Evolutionary conservation across 805 yeast genomes (phyloP).

Genomic region (Suhomyces faveliae): DNA sequence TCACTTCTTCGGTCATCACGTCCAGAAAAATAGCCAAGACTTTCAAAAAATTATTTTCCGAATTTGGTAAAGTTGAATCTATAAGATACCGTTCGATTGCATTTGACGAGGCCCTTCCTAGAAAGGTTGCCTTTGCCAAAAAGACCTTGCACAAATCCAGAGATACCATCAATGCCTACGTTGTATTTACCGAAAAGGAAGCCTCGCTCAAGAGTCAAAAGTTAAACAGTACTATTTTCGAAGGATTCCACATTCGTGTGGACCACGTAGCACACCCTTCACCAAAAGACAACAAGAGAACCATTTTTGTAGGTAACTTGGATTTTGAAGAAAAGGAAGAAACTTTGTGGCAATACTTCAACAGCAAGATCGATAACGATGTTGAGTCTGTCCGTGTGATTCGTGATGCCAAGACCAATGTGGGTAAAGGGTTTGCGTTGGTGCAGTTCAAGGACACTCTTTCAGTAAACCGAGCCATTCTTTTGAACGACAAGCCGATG

Average conservation of each 20-base stretch:
- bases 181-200: slow-evolving; percentile 65
- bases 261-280: slow-evolving; percentile 94
- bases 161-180: slow-evolving; percentile 83
- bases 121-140: slow-evolving; percentile 86
- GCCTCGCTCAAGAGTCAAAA: slow-evolving; percentile 46
- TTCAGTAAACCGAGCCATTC: slow-evolving; percentile 76
- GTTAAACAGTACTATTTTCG: slow-evolving; percentile 67
- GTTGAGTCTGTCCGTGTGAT: slow-evolving; percentile 88
- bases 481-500: slow-evolving; percentile 68
- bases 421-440: slow-evolving; percentile 97
- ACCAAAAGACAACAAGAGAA: slow-evolving; percentile 76
- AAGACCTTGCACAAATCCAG: slow-evolving; percentile 74
- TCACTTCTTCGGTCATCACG: slow-evolving; percentile 62
- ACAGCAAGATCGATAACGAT: slow-evolving; percentile 40
- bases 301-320: slow-evolving; percentile 89
- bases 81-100: slow-evolving; percentile 91
- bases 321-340: slow-evolving; percentile 94
- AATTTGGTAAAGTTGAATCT: slow-evolving; percentile 60
- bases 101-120: slow-evolving; percentile 80
- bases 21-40: slow-evolving; percentile 58
- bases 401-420: slow-evolving; percentile 88
- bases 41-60: slow-evolving; percentile 62
- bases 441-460: slow-evolving; percentile 79
- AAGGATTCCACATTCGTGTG: slow-evolving; percentile 77
- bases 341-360: slow-evolving; percentile 79